These are phyloP conservation scores for Pichia sp. DNA, from an alignment of 1,139 yeast species.

Conservation along the genomic window DNA sequence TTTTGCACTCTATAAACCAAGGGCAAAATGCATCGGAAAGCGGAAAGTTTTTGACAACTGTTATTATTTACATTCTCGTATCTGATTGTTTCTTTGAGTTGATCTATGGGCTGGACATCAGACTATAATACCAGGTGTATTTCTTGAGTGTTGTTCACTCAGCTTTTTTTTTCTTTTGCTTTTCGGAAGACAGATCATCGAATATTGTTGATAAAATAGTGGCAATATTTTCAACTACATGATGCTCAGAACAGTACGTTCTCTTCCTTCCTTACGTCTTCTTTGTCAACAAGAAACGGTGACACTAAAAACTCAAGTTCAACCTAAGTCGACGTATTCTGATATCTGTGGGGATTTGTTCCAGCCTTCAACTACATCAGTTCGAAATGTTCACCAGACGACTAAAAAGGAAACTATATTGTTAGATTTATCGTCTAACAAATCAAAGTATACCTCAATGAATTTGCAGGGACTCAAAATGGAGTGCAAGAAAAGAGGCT, in stretches of 20 bases:
- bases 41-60: not conserved
- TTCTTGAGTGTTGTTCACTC: no score
- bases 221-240: no score
- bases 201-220: no score
- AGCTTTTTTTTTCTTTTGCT: not conserved
- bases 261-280: slow-evolving; percentile 35
- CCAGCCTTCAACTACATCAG: slow-evolving; percentile 17
- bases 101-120: not conserved
- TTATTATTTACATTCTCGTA: not conserved
- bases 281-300: slow-evolving; percentile 26
- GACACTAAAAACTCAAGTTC: slow-evolving; percentile 9
- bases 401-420: slow-evolving; percentile 36
- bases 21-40: not conserved
- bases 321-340: slow-evolving; percentile 2
- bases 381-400: slow-evolving; percentile 41
- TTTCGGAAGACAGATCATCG: no score
- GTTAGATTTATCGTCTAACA: slow-evolving; percentile 29
- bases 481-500: slow-evolving; percentile 54
- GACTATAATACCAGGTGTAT: not conserved
- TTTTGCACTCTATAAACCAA: not conserved
- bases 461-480: slow-evolving; percentile 46
- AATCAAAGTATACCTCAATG: slow-evolving; percentile 37
- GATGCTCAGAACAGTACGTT: slow-evolving; percentile 35
- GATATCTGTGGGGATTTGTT: slow-evolving; percentile 16
- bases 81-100: not conserved